phyloP scores from a whole-genome alignment of 148 eudicot species.

The Persicaria maculosa region DNA sequence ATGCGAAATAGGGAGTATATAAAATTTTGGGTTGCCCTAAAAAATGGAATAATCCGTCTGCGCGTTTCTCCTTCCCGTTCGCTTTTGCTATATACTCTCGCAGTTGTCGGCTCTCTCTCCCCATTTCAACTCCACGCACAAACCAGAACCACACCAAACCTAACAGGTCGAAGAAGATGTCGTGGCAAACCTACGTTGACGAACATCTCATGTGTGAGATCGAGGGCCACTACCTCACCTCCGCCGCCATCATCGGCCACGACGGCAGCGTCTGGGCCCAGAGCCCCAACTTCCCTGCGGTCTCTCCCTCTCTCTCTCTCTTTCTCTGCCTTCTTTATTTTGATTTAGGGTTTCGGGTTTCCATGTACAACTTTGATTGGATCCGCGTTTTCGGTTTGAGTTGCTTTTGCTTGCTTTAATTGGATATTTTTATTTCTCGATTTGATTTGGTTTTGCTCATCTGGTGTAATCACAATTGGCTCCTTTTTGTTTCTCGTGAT shows the following conservation, averaged over 20 bases:
- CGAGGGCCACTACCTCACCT: slow-evolving; percentile 8
- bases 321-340: not conserved
- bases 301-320: not conserved
- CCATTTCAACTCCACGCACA: not conserved
- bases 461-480: not conserved
- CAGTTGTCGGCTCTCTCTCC: not conserved
- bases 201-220: slow-evolving; percentile 10
- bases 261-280: slow-evolving; percentile 19
- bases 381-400: not conserved
- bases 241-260: slow-evolving; percentile 18
- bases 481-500: not conserved
- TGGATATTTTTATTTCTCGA: not conserved
- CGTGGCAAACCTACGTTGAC: too few species aligned
- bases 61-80: too few species aligned
- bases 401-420: not conserved
- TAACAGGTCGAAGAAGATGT: not conserved
- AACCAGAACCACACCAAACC: not conserved
- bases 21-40: not conserved
- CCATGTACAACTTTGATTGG: not conserved
- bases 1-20: too few species aligned
- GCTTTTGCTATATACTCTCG: not conserved
- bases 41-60: not conserved
- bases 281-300: slow-evolving; percentile 15
- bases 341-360: not conserved
- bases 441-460: not conserved